Evolutionary conservation across 306 rosid species (phyloP), one percentile per base, ranked within the genome.

Genomic region (Glycine tomentella): DNA sequence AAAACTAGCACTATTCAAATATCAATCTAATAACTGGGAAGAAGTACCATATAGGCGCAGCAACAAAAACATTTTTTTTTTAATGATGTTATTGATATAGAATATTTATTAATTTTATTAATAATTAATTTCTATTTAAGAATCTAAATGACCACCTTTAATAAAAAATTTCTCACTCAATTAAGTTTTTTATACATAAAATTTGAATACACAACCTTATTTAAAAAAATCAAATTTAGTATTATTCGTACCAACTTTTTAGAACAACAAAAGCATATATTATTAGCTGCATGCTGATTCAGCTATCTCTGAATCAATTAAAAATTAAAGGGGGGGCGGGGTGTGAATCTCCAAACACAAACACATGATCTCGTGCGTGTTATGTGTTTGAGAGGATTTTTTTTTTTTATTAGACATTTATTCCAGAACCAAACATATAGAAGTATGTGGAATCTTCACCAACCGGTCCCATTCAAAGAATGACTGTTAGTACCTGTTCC

Each of bases 351-450:
- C 79, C 69, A 82, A 76, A 49, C 78, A 50, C 61, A 50, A 70
- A 71, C 79, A 83, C 76, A 71, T 69, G 73, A 69, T 77, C 79
- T 15, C 44, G 44, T 3, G 62, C 55, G 58, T n/a, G 42, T 44
- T 61, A 9, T 55, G 17, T 33, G 69, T 77, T 77, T 48, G 9
- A n/a, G 25, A 58, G 51, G 31, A 25, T 69, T 45, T 5, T 38
- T 4, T 38, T 4, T 4, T 38, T 38, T 78, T 67, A 68, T 63
- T 42, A 40, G 79, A 83, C 82, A 83, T 51, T 76, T 77, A 83
- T 77, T 83, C 86, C 61, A 62, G 9, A 70, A 80, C 53, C 77
- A 58, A 70, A 59, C 76, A 79, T 46, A 58, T 38, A 52, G 53
- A 20, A 40, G 25, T 66, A 0, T 78, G 36, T 69, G 69, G 69